A percentile compares a stretch with the other conserved stretches of the same genome.
Conservation (phyloP, 768 basidiomycete species). For the Termitomyces eurrhizus region DNA sequence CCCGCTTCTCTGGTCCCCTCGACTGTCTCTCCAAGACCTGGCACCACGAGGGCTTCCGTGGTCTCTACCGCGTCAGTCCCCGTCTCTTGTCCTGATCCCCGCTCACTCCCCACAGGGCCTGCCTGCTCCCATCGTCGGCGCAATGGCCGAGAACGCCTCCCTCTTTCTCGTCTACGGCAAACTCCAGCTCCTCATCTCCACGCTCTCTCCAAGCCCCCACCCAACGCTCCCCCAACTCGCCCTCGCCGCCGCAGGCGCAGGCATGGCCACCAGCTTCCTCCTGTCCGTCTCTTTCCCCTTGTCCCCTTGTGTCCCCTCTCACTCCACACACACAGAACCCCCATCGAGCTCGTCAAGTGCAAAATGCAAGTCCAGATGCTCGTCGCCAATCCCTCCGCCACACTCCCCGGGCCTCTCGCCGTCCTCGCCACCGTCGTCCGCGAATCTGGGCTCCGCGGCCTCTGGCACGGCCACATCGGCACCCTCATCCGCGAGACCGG, state of each 20-base stretch:
- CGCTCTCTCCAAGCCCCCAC: slow-evolving; percentile 28
- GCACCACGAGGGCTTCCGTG: slow-evolving; percentile 74
- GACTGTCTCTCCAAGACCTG: slow-evolving; percentile 86
- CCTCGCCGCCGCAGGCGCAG: slow-evolving; percentile 84
- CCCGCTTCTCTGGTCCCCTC: slow-evolving; percentile 77
- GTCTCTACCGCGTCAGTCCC: slow-evolving; percentile 76
- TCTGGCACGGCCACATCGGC: slow-evolving; percentile 97
- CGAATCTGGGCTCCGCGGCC: slow-evolving; percentile 68
- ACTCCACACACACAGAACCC: slow-evolving; percentile 53
- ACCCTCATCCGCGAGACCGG: slow-evolving; percentile 93
- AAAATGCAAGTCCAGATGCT: slow-evolving; percentile 98
- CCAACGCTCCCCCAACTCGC: slow-evolving; percentile 57
- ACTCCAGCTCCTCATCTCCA: slow-evolving; percentile 58
- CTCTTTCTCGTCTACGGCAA: slow-evolving; percentile 86
- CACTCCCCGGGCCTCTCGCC: slow-evolving; percentile 69
- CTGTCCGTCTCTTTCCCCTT: slow-evolving; percentile 48
- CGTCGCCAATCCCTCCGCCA: slow-evolving; percentile 15
- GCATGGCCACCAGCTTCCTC: slow-evolving; percentile 80
- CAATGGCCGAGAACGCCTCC: slow-evolving; percentile 88
- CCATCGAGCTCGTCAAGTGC: slow-evolving; percentile 94
- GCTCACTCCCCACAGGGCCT: slow-evolving; percentile 55
- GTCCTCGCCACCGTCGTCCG: slow-evolving; percentile 64
- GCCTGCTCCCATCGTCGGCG: slow-evolving; percentile 86
- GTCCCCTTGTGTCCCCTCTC: not conserved
- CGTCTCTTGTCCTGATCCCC: not conserved